Base-by-base conservation (phyloP, 495 filamentous ascomycete genomes). In the Xylaria intraflava region DNA sequence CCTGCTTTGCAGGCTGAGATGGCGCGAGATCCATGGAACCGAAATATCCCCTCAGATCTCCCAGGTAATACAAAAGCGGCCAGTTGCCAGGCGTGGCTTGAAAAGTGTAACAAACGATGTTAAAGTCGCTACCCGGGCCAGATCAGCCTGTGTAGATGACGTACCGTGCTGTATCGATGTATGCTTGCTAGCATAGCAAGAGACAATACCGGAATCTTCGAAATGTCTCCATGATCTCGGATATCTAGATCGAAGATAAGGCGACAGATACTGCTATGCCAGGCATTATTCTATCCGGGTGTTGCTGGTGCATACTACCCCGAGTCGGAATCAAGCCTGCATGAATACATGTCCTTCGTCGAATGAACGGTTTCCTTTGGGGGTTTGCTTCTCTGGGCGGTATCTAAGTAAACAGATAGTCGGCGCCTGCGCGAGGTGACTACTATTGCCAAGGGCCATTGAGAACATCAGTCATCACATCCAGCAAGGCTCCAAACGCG, bases 171-270 rank as follows among this genome's bases (percentile, higher is more conserved):
- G 22, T 31, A 26, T 24, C 11, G 6, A 17, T 53, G 52, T 27
- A 55, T 43, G 26, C 9, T 40, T 49, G 22, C 30, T n/a, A 26
- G 41, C 23, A 24, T 24, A 6, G 24, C 22, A 45, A 41, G 11
- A 19, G 27, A 27, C 38, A 11, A n/a, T 1, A 46, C 46, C 24
- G 42, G 42, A 45, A 46, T 31, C 23, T 46, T 53, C 24, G 42
- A 33, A 45, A 46, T 31, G 16, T 46, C 42, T 46, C 20, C 39
- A 39, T 46, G 26, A 16, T 46, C 33, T 46, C 42, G 51, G 51
- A 53, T 46, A 46, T 39, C 33, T 46, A 27, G 51, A 46, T 53
- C 31, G 43, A 46, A 46, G 33, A 53, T 46, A 24, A 23, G 43
- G 35, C 6, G 9, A 39, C 43, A 44, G 43, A 40, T 23, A 17